Base-by-base conservation (phyloP, 352 stramenopile species). In the Globisporangium paddicum region DNA sequence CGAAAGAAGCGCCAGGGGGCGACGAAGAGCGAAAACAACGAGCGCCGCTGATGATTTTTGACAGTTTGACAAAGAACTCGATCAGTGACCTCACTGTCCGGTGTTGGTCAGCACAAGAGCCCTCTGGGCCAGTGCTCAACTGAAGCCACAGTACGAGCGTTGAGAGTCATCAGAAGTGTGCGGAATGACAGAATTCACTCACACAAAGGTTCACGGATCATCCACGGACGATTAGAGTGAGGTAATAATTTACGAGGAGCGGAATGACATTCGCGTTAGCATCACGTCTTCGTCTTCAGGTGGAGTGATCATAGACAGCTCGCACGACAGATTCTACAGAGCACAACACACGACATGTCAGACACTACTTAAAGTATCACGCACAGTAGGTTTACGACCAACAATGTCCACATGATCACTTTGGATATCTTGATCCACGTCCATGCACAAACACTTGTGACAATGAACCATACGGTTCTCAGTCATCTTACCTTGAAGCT, bases 241-340 rank as follows among this genome's bases (percentile, higher is more conserved):
- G 32, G 11, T 23, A 21, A 59, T 23, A 47, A 10, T 21, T 45
- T 16, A 58, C 23, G 48, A 64, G 3, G 64, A 75, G 11, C 64
- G 35, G 50, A 67, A 64, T 37, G 67, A 69, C 23, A 74, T 52
- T 23, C 55, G 34, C 46, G 41, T 49, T 38, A 50, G 40, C 32
- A 51, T 37, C 57, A 51, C 19, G 28, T 51, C 48, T 23, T 70
- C 65, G 25, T 71, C 58, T 26, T 63, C 65, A 5, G 47, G 40
- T 0, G 58, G 46, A 9, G 49, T 48, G 37, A 68, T 68, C 41
- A 52, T 52, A 13, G 60, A 71, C 38, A 69, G 40, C 14, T 64
- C 62, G 21, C 68, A 68, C 14, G 68, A 52, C 11, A 66, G 49
- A 13, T 64, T 68, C 58, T 75, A 10, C 38, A 18, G 14, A 13